A percentile compares a stretch with the other conserved stretches of the same genome.
phyloP scores from a whole-genome alignment of 2,329 filamentous ascomycete genomes.

The Alternaria brassicae region DNA sequence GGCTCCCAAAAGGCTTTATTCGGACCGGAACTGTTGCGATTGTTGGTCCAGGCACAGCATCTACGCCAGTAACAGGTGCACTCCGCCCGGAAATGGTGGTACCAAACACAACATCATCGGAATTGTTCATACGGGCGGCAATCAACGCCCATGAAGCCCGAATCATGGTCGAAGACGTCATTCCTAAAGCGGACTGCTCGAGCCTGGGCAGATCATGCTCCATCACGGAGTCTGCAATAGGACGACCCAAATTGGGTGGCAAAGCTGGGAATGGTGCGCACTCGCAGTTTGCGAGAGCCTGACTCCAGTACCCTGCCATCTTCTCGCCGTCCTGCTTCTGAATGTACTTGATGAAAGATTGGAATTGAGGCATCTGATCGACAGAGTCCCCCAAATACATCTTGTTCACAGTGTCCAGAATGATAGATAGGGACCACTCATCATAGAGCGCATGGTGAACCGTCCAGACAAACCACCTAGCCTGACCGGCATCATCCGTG shows the following conservation, averaged over 20 bases:
- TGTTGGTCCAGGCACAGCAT: constrained; percentile 50
- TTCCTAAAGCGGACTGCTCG: too few relatives aligned
- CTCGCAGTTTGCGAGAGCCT: too few relatives aligned
- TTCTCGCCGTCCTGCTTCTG: not conserved
- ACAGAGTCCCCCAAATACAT: constrained; percentile 17
- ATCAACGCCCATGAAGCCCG: not conserved
- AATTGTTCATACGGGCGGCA: not conserved
- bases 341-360: constrained; percentile 29
- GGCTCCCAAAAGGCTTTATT: constrained; percentile 16
- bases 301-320: too few relatives aligned
- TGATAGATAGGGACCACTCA: constrained; percentile 20
- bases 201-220: too few relatives aligned
- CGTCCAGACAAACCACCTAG: constrained; percentile 41
- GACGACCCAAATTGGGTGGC: too few relatives aligned
- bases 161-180: not conserved
- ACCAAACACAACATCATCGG: constrained; percentile 4
- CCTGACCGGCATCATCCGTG: not conserved
- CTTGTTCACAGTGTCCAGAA: constrained; percentile 11
- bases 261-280: too few relatives aligned
- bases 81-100: not conserved
- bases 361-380: constrained; percentile 1
- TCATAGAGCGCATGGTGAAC: constrained; percentile 51
- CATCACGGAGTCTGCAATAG: too few relatives aligned
- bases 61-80: not conserved
- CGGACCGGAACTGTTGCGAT: constrained; percentile 51